Conservation (phyloP, 306 rosid genomes). For the Cyclanthera cordifolia region DNA sequence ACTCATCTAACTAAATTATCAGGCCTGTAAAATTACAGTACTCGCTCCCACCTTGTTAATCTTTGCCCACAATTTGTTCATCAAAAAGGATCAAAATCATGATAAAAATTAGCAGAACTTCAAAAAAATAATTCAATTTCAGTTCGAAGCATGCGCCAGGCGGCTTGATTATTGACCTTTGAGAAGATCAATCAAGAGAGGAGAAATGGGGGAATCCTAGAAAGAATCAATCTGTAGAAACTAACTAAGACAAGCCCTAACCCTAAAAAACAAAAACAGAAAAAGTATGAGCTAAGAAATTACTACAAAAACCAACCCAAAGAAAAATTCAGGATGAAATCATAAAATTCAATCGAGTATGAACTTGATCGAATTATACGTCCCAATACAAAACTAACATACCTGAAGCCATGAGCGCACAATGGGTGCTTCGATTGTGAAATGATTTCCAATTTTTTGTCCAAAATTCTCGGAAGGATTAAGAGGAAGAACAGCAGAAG, state of each 20-base stretch:
- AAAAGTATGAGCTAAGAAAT: not conserved
- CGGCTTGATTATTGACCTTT: not conserved
- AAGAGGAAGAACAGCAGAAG: not conserved
- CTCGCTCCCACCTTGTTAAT: not conserved
- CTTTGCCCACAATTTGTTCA: not conserved
- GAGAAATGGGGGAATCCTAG: no score
- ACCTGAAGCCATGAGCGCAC: conserved; percentile 69
- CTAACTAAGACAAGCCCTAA: not conserved
- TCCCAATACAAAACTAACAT: not conserved
- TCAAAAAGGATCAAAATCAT: not conserved
- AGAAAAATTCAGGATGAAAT: not conserved
- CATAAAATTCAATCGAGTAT: not conserved
- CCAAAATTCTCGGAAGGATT: conserved; percentile 19
- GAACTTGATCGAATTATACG: not conserved
- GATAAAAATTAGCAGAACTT: not conserved
- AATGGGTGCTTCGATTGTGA: not conserved
- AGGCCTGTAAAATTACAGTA: not conserved
- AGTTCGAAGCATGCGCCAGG: not conserved
- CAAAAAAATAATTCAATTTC: not conserved
- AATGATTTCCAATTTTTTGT: not conserved
- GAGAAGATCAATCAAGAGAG: not conserved
- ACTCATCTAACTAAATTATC: not conserved
- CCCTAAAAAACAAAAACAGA: not conserved
- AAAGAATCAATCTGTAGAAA: not conserved
- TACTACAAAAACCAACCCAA: not conserved